Evolutionary conservation across 75 land plant species (phyloP).

Genomic region (Isoetes taiwanensis): DNA sequence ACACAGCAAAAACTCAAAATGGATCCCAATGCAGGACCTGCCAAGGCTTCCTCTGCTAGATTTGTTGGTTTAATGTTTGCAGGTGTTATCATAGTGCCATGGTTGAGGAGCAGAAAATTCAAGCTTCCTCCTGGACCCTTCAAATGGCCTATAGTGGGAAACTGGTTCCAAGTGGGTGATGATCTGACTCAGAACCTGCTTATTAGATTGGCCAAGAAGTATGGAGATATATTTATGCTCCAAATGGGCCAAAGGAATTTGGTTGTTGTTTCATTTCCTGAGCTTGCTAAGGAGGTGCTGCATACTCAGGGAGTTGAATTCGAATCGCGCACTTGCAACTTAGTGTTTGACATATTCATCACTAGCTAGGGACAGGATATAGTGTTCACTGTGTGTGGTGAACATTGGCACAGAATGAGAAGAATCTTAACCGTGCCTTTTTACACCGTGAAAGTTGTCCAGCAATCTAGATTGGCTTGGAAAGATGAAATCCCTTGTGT

Average conservation of each 20-base stretch:
- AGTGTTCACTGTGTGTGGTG: neutral
- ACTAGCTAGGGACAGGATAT: slow-evolving; percentile 5
- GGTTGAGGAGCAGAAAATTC: too few relatives aligned
- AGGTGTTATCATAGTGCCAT: too few relatives aligned
- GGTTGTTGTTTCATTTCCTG: slow-evolving; percentile 20
- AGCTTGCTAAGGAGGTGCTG: slow-evolving; percentile 40
- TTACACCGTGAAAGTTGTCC: neutral
- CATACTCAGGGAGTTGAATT: slow-evolving; percentile 79
- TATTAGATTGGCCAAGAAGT: slow-evolving; percentile 16
- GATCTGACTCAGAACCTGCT: slow-evolving; percentile 28
- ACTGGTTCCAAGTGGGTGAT: too few relatives aligned
- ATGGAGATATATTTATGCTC: slow-evolving; percentile 29
- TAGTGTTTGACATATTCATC: too few relatives aligned
- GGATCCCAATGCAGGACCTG: too few relatives aligned
- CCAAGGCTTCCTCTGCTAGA: too few relatives aligned
- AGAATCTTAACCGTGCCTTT: slow-evolving; percentile 5
- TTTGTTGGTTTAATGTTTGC: too few relatives aligned
- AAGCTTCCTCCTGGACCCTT: too few relatives aligned
- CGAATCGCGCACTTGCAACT: slow-evolving; percentile 61
- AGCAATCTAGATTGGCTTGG: slow-evolving; percentile 3
- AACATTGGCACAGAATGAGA: slow-evolving; percentile 1
- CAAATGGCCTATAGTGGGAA: too few relatives aligned
- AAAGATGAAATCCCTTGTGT: neutral
- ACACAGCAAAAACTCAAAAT: too few relatives aligned
- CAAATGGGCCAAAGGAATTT: slow-evolving; percentile 39